Base-by-base conservation (phyloP, 176 grass and related monocot genomes). In the Phragmites australis region DNA sequence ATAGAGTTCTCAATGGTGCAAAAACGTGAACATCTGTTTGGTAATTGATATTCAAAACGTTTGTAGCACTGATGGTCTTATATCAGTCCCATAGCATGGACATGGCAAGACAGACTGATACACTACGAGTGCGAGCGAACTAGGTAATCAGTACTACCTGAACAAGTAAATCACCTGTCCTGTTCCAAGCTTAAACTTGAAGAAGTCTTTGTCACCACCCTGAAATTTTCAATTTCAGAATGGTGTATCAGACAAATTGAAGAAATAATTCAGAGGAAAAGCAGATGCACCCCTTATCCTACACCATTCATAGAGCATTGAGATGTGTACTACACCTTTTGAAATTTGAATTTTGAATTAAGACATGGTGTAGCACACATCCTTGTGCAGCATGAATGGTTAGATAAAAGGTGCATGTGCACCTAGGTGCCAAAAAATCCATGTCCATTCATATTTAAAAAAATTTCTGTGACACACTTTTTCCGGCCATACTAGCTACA, bases 121-220 rank as follows among this genome's bases (percentile, higher is more conserved):
- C 1, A 9, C 1, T 59, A 48, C 22, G 51, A 41, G 17, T 14
- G 47, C 7, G 14, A 58, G 42, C 0, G 7, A 52, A 80, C 59
- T 48, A 39, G 59, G 59, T 47, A 14, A 54, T 40, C 30, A 19
- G 0, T 19, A 26, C 27, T 65, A 41, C 30, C 6, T 66, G 54
- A 62, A 85, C 79, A 61, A 89, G 41, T 78, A 70, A 90, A 79
- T 87, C 61, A 98, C 95, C 95, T 98, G 86, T 67, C 76, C 81
- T 63, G 65, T 89, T 81, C 95, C 95, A 79, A 98, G 4, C 40
- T 79, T 87, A 68, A 98, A 98, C 79, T 98, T 98, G 70, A 93
- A 98, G 75, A 98, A 94, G 81, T 89, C 92, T 89, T 98, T 98
- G 31, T 98, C 95, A 56, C 88, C 95, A 55, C 95, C 95, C 95